These are phyloP conservation scores for Boletus rubroflammeus DNA, from an alignment of 768 basidiomycete genomes.

Conservation along the genomic window DNA sequence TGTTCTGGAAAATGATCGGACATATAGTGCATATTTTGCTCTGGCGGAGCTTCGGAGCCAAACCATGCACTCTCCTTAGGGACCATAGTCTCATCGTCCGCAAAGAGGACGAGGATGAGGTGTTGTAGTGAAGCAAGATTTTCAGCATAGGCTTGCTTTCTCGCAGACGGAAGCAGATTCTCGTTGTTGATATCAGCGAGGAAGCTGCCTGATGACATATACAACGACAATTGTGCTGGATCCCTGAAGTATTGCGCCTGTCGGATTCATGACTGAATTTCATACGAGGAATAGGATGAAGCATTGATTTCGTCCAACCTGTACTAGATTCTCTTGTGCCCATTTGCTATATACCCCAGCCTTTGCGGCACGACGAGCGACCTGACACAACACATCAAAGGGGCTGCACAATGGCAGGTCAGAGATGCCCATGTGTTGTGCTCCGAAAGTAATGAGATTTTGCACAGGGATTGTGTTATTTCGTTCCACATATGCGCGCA, in stretches of 20 bases:
- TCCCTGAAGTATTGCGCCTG: slow-evolving; percentile 90
- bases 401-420: slow-evolving; percentile 65
- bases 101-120: slow-evolving; percentile 72
- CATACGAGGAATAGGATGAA: not conserved
- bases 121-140: slow-evolving; percentile 61
- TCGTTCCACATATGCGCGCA: slow-evolving; percentile 78
- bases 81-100: slow-evolving; percentile 69
- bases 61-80: slow-evolving; percentile 89
- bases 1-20: slow-evolving; percentile 11
- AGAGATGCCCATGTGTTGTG: slow-evolving; percentile 83
- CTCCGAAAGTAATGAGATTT: slow-evolving; percentile 85
- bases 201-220: slow-evolving; percentile 62
- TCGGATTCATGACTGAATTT: not conserved
- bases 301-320: slow-evolving; percentile 39
- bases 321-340: slow-evolving; percentile 74
- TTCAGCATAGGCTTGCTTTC: slow-evolving; percentile 56
- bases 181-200: slow-evolving; percentile 81
- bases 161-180: slow-evolving; percentile 35
- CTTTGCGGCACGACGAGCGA: slow-evolving; percentile 58
- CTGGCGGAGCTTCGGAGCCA: slow-evolving; percentile 55
- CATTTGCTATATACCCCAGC: slow-evolving; percentile 67
- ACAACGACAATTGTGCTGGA: slow-evolving; percentile 52
- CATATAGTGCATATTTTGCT: slow-evolving; percentile 27
- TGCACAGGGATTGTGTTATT: slow-evolving; percentile 70
- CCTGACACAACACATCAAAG: slow-evolving; percentile 65